A percentile compares a stretch with the other conserved stretches of the same genome.
phyloP scores from a whole-genome alignment of 345 rosid species.

The Erodium maritimum region DNA sequence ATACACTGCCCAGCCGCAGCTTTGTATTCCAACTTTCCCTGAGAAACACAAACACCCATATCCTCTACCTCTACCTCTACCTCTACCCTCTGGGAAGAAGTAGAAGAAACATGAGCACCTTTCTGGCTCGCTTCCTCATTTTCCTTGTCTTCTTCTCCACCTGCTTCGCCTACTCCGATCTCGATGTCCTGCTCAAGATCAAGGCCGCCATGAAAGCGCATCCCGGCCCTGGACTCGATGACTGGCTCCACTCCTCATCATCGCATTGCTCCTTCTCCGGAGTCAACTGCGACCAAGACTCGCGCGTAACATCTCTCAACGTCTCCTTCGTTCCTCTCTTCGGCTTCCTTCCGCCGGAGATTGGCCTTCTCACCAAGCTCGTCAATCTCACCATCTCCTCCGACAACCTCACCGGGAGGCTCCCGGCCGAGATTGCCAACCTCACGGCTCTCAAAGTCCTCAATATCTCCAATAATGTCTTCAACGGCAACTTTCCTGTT shows the following conservation, averaged over 20 bases:
- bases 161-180: constrained; percentile 33
- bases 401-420: constrained; percentile 37
- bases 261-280: constrained; percentile 83
- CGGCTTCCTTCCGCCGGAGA: constrained; percentile 57
- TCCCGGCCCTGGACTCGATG: constrained; percentile 40
- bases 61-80: too few relatives aligned
- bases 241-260: constrained; percentile 39
- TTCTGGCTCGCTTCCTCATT: constrained; percentile 9
- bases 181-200: constrained; percentile 47
- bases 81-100: too few relatives aligned
- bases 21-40: constrained; percentile 4
- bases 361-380: constrained; percentile 46
- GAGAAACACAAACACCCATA: neutral
- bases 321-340: constrained; percentile 34
- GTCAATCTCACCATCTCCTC: constrained; percentile 47
- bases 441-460: constrained; percentile 47
- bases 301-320: constrained; percentile 51
- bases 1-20: constrained; percentile 14
- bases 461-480: constrained; percentile 53
- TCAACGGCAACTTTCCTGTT: constrained; percentile 48
- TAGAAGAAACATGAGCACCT: neutral
- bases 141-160: constrained; percentile 14
- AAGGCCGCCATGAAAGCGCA: constrained; percentile 53
- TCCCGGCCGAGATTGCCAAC: constrained; percentile 46
- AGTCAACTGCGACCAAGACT: constrained; percentile 42